Base-by-base conservation (phyloP, 441 rosid genomes). In the Euphorbia corollata region DNA sequence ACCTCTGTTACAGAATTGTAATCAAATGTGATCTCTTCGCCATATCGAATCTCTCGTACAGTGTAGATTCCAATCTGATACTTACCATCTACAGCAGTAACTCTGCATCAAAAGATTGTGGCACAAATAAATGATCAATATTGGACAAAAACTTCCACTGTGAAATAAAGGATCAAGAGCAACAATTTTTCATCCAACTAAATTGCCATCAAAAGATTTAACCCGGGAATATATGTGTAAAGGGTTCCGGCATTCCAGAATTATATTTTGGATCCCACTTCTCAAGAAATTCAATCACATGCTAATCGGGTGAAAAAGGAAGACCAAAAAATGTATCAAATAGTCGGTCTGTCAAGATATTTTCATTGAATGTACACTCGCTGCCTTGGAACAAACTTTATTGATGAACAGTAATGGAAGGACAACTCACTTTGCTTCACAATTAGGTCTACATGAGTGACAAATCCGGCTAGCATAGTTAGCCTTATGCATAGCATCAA, bases 401-500 rank as follows among this genome's bases (percentile, higher is more conserved):
- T 22, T 13, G 15, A 64, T 27, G 36, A 22, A 65, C 56, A 68
- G 48, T 59, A 74, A 67, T 59, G 66, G 58, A 24, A 65, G 38
- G 67, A 67, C 58, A 43, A 79, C 92, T 85, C 78, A 95, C 99
- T 95, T 95, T 34, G 99, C 99, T 82, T 92, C 97, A 72, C 99
- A 95, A 78, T 95, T 95, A 69, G 99, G 99, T 70, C 89, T 91
- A 82, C 99, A 95, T 18, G 99, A 95, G 80, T 95, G 99, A 80
- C 99, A 95, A 41, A 95, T 95, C 68, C 99, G 92, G 76, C 99
- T 95, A 1, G 99, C 99, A 68, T 95, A 95, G 80, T 92, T 95
- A 54, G 99, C 99, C 76, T 90, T 95, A 73, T 95, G 99, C 99
- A 95, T 95, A 62, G 99, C 99, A 83, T 95, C 99, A 65, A 95